These are phyloP conservation scores for Friedmanniomyces simplex DNA, from an alignment of 495 filamentous ascomycete genomes.

Conservation along the genomic window DNA sequence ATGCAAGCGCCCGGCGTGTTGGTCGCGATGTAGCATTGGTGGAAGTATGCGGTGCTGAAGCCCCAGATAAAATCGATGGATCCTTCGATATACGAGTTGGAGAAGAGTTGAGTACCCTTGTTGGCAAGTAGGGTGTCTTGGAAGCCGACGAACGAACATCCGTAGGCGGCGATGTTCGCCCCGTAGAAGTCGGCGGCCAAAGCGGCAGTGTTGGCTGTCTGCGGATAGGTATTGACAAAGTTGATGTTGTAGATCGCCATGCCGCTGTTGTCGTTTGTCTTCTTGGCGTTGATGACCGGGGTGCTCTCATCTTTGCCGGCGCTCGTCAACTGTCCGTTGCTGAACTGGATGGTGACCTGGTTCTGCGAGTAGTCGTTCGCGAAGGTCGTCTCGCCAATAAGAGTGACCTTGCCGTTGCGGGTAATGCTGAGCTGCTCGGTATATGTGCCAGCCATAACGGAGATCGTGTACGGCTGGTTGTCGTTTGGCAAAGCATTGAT, in stretches of 20 bases:
- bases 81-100: conserved; percentile 17
- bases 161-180: conserved; percentile 16
- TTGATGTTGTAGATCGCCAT: conserved; percentile 20
- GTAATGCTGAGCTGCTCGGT: conserved; percentile 19
- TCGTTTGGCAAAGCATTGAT: conserved; percentile 14
- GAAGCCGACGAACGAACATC: conserved; percentile 19
- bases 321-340: conserved; percentile 5
- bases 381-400: conserved; percentile 15
- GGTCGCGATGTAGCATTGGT: conserved; percentile 14
- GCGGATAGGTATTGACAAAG: conserved; percentile 17
- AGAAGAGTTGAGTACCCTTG: conserved; percentile 18
- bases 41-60: conserved; percentile 15
- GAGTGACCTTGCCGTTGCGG: conserved; percentile 18
- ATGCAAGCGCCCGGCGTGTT: conserved; percentile 17
- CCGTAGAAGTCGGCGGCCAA: conserved; percentile 18
- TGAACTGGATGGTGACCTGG: conserved; percentile 14
- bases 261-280: conserved; percentile 3
- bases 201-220: conserved; percentile 17
- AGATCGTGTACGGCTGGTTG: conserved; percentile 8
- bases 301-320: conserved; percentile 13
- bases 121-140: conserved; percentile 21
- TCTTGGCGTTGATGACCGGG: conserved; percentile 16
- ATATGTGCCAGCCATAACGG: conserved; percentile 15
- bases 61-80: conserved; percentile 10
- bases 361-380: conserved; percentile 16